phyloP scores from a whole-genome alignment of 352 stramenopile species.

The Phytophthora pinifolia region DNA sequence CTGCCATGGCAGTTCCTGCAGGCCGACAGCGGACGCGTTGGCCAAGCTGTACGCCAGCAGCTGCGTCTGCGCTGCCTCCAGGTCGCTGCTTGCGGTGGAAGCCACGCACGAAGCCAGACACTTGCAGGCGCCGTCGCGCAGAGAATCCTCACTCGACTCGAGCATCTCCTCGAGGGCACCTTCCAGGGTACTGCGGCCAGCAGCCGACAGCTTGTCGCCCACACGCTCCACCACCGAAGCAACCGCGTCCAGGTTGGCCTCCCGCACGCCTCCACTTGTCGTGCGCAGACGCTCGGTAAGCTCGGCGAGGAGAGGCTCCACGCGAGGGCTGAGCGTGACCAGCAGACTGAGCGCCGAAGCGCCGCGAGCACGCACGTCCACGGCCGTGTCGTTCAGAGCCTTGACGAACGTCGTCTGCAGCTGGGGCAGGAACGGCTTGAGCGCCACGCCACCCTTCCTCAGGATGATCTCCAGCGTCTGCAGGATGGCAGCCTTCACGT shows the following conservation, averaged over 20 bases:
- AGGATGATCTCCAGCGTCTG: constrained; percentile 97
- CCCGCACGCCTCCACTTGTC: constrained; percentile 67
- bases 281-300: constrained; percentile 83
- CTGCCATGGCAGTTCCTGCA: constrained; percentile 47
- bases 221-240: constrained; percentile 62
- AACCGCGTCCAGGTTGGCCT: constrained; percentile 78
- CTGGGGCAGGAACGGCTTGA: constrained; percentile 99
- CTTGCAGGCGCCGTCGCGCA: constrained; percentile 66
- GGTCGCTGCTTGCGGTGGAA: constrained; percentile 43
- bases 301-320: constrained; percentile 96
- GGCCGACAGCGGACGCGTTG: constrained; percentile 35
- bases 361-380: constrained; percentile 91
- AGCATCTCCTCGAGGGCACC: constrained; percentile 69
- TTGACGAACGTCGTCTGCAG: constrained; percentile 99
- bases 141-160: constrained; percentile 58
- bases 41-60: constrained; percentile 52
- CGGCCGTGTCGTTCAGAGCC: constrained; percentile 96
- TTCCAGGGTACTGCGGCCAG: constrained; percentile 50
- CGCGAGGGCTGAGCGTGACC: constrained; percentile 92
- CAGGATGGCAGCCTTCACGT: constrained; percentile 98
- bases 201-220: constrained; percentile 67
- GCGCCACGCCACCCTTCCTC: constrained; percentile 93
- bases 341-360: constrained; percentile 93
- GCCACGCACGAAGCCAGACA: constrained; percentile 64
- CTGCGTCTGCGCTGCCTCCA: constrained; percentile 33